Base-by-base conservation (phyloP, 768 basidiomycete genomes). In the Podaxis sp. region DNA sequence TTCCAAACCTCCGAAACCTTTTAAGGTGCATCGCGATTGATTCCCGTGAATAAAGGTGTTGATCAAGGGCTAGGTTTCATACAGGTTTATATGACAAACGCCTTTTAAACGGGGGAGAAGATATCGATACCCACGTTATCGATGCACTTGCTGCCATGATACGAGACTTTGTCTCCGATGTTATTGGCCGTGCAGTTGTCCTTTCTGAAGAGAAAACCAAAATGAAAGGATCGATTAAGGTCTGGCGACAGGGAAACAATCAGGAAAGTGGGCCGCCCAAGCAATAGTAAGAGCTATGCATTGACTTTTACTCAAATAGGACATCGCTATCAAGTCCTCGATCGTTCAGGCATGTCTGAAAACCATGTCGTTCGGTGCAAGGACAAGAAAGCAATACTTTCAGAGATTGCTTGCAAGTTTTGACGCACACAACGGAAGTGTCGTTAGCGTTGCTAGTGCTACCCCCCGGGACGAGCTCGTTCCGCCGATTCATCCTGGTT, bases 201-300 rank as follows among this genome's bases (percentile, higher is more conserved):
- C 75, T 80, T 48, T 81, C 82, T 41, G 87, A 89, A 67, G 82
- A 87, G 63, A 87, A 88, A 67, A 72, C 76, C 54, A 71, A 74
- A 30, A 69, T 87, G 68, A 90, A 90, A 73, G 75, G 76, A 38
- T 79, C 82, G n/a, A 82, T 83, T 54, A 87, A 82, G 66, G 86
- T 79, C 10, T 91, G 89, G 87, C 75, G 79, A 54, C 28, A 58
- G 30, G 30, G 71, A 49, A 76, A 78, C 28, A 74, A 80, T 66
- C 82, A 85, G 68, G 75, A 75, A 41, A 40, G 68, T 60, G 24
- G 44, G n/a, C 44, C 28, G 24, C n/a, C 17, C 56, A 38, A 41
- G 12, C 26, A 49, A 12, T 33, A 22, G 33, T 8, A 11, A 24
- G n/a, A 37, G 36, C 30, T 17, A n/a, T 36, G 1, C 13, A n/a